Percentiles rank a stretch among this genome's conserved stretches.
Evolutionary conservation across 129 eudicot species (phyloP).

Genomic region (Pulicaria dysenterica): DNA sequence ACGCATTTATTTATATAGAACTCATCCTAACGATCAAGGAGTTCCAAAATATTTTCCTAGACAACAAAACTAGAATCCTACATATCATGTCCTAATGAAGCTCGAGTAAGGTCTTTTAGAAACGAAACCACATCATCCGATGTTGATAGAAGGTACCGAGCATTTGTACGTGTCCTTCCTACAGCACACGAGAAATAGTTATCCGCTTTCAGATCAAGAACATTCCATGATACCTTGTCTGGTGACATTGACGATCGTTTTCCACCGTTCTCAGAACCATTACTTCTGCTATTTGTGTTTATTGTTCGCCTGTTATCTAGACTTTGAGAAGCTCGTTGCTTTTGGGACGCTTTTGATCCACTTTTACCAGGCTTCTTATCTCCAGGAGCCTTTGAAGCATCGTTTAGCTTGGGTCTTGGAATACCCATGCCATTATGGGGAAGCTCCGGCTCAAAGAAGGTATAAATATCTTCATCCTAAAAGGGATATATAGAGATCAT

Average conservation of each 20-base stretch:
- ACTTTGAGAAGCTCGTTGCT: constrained; percentile 43
- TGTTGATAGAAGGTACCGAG: constrained; percentile 62
- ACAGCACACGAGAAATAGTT: constrained; percentile 93
- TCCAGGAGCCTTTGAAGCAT: constrained; percentile 45
- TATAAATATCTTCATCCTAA: constrained; percentile 90
- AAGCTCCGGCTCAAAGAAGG: constrained; percentile 95
- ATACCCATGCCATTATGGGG: constrained; percentile 51
- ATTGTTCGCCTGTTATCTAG: constrained; percentile 45
- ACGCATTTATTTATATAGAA: background rate
- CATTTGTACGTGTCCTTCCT: constrained; percentile 75
- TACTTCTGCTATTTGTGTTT: constrained; percentile 23
- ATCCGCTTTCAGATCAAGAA: constrained; percentile 80
- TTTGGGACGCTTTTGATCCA: constrained; percentile 49
- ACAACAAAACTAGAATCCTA: constrained; percentile 18
- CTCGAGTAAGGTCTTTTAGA: constrained; percentile 63
- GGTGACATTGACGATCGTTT: constrained; percentile 51
- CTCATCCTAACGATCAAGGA: constrained; percentile 14
- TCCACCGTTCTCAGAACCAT: constrained; percentile 39
- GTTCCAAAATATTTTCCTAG: constrained; percentile 1
- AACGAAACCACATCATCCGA: constrained; percentile 81
- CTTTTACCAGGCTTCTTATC: constrained; percentile 57
- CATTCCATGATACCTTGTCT: constrained; percentile 73
- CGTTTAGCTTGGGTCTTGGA: constrained; percentile 58
- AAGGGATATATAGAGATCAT: background rate
- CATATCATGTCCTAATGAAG: constrained; percentile 26